These are phyloP conservation scores for Aspergillus leporis DNA, from an alignment of 495 filamentous ascomycete species.

Conservation along the genomic window DNA sequence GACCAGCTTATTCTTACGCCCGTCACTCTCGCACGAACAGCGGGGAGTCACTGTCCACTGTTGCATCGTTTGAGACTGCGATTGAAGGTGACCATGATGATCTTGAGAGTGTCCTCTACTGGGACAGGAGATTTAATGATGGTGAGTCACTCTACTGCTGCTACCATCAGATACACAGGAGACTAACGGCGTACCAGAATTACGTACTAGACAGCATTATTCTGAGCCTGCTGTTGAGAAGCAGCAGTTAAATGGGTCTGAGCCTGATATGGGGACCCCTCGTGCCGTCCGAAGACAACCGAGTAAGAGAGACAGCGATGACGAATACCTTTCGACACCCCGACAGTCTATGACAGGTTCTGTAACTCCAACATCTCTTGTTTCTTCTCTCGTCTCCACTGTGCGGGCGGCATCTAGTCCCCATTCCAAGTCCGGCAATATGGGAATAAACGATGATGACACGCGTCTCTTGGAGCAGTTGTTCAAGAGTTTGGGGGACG, in stretches of 20 bases:
- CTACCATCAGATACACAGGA: neutral
- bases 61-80: constrained; percentile 83
- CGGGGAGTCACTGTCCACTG: constrained; percentile 68
- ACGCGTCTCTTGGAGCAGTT: constrained; percentile 74
- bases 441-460: constrained; percentile 64
- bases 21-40: constrained; percentile 55
- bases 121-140: constrained; percentile 45
- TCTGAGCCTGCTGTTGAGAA: constrained; percentile 18
- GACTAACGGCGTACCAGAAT: constrained; percentile 24
- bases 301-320: neutral
- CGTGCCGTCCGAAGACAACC: constrained; percentile 20
- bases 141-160: constrained; percentile 23
- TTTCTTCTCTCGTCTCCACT: constrained; percentile 39
- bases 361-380: constrained; percentile 41
- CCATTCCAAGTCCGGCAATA: constrained; percentile 34
- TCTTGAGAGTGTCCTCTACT: constrained; percentile 42
- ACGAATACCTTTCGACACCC: constrained; percentile 3
- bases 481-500: constrained; percentile 70
- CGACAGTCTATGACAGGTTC: constrained; percentile 31
- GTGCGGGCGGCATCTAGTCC: constrained; percentile 43
- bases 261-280: constrained; percentile 18
- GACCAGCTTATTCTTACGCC: constrained; percentile 28
- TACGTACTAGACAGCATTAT: constrained; percentile 28
- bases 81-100: constrained; percentile 60
- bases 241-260: constrained; percentile 6